Conservation (phyloP, 2,329 filamentous ascomycete species). For the Dactylella cylindrospora region DNA sequence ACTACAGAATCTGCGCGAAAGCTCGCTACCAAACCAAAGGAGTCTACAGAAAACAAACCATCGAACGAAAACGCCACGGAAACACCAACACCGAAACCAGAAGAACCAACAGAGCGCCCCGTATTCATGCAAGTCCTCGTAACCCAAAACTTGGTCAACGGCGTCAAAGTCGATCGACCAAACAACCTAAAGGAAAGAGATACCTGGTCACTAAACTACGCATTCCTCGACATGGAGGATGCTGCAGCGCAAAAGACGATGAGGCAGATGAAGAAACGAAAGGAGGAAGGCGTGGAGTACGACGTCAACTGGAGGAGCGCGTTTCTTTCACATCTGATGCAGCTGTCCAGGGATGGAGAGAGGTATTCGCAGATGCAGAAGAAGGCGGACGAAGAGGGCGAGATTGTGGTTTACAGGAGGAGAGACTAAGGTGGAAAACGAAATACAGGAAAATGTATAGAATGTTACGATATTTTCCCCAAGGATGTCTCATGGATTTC, state of each 20-base stretch:
- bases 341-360: constrained; percentile 29
- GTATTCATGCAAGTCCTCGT: constrained; percentile 32
- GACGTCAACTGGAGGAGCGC: constrained; percentile 22
- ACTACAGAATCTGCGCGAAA: too few species aligned
- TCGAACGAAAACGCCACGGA: too few species aligned
- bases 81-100: too few species aligned
- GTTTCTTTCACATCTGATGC: constrained; percentile 23
- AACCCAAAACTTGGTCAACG: constrained; percentile 27
- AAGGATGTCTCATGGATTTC: too few species aligned
- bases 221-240: constrained; percentile 33
- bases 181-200: constrained; percentile 7
- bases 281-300: constrained; percentile 33
- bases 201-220: constrained; percentile 32
- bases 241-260: constrained; percentile 22
- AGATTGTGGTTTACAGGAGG: constrained; percentile 26
- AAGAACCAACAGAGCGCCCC: too few species aligned
- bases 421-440: constrained; percentile 16
- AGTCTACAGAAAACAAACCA: neutral
- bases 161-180: constrained; percentile 24
- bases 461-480: too few species aligned
- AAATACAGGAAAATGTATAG: too few species aligned
- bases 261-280: constrained; percentile 24
- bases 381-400: constrained; percentile 20
- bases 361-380: constrained; percentile 15
- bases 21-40: neutral